A percentile compares a stretch with the other conserved stretches of the same genome.
These are phyloP conservation scores for Xenoacremonium recifei DNA, from an alignment of 2,329 filamentous ascomycete genomes.

Conservation along the genomic window DNA sequence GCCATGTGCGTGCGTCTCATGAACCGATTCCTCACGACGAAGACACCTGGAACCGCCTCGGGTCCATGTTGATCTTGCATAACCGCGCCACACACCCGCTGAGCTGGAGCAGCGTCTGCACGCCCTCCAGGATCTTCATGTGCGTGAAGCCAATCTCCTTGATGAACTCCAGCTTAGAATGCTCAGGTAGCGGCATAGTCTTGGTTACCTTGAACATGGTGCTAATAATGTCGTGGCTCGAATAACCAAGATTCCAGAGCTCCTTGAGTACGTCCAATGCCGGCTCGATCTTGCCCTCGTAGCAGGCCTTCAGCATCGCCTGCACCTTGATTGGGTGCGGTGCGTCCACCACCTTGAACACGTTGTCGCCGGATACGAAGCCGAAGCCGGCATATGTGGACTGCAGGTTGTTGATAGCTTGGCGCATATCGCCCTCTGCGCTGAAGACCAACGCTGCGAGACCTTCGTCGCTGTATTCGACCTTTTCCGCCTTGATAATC, in stretches of 20 bases:
- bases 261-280: constrained; percentile 85
- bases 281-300: constrained; percentile 85
- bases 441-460: constrained; percentile 95
- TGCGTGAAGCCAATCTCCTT: constrained; percentile 98
- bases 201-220: constrained; percentile 99
- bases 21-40: constrained; percentile 29
- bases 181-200: constrained; percentile 89
- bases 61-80: constrained; percentile 96
- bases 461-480: constrained; percentile 89
- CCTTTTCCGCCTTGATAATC: constrained; percentile 88
- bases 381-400: constrained; percentile 91
- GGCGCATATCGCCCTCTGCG: constrained; percentile 97
- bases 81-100: constrained; percentile 89
- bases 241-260: constrained; percentile 93
- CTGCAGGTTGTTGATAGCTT: constrained; percentile 98
- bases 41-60: constrained; percentile 65
- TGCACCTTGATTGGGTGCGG: constrained; percentile 98
- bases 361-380: constrained; percentile 96
- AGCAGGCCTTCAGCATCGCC: constrained; percentile 96
- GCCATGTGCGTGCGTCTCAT: constrained; percentile 4
- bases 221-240: constrained; percentile 97
- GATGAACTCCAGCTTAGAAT: constrained; percentile 95
- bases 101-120: constrained; percentile 91
- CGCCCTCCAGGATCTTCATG: constrained; percentile 98
- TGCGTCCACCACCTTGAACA: constrained; percentile 95